A percentile compares a stretch with the other conserved stretches of the same genome.
These are phyloP conservation scores for Thermothielavioides terrestris DNA, from an alignment of 495 filamentous ascomycete genomes.

Conservation along the genomic window DNA sequence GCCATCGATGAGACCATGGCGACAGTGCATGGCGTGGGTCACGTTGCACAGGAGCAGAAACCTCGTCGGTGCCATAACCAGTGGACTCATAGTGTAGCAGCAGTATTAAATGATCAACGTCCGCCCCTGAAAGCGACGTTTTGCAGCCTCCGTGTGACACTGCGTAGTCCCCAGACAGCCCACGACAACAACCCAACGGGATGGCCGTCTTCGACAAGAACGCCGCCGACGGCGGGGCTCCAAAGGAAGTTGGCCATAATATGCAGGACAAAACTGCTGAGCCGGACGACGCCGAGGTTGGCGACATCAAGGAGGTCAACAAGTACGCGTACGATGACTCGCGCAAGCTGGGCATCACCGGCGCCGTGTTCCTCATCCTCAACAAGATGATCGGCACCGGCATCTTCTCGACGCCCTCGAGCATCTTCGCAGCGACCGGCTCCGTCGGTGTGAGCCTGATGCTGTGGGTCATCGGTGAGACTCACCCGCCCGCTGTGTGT, in stretches of 20 bases:
- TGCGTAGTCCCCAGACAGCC: background rate
- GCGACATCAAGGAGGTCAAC: conserved; percentile 25
- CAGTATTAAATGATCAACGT: conserved; percentile 2
- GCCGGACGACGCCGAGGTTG: conserved; percentile 9
- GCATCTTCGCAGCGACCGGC: conserved; percentile 39
- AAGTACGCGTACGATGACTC: conserved; percentile 41
- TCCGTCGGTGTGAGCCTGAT: conserved; percentile 36
- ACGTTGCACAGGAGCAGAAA: too few species aligned
- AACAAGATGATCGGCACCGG: conserved; percentile 52
- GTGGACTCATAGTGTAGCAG: background rate
- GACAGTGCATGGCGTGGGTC: conserved; percentile 1
- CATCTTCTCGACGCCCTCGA: conserved; percentile 45
- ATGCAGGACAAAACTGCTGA: background rate
- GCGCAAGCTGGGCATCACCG: conserved; percentile 42
- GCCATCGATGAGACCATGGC: conserved; percentile 12
- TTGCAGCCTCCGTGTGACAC: background rate
- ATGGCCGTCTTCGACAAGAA: conserved; percentile 16
- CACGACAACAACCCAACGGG: background rate
- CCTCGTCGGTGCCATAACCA: too few species aligned
- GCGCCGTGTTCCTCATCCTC: conserved; percentile 45
- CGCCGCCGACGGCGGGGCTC: conserved; percentile 6
- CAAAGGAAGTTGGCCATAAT: conserved; percentile 6
- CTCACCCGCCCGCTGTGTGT: too few species aligned
- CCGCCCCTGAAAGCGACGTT: background rate
- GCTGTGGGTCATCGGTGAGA: conserved; percentile 29